These are phyloP conservation scores for Elaeis oleifera DNA, from an alignment of 202 grass and related monocot genomes.

Conservation along the genomic window DNA sequence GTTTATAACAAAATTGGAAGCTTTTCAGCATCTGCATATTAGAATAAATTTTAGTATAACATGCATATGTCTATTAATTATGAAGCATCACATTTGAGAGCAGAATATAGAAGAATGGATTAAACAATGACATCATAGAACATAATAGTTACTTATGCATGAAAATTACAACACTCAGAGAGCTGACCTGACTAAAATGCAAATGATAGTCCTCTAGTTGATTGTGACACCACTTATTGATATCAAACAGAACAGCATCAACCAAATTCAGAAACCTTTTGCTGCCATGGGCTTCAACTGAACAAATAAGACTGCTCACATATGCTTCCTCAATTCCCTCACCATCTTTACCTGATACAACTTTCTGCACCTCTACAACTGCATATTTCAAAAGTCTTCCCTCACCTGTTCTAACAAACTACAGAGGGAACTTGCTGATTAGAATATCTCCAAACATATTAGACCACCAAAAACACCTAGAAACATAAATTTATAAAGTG, in stretches of 20 bases:
- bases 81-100: too few species aligned
- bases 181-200: slow-evolving; percentile 66
- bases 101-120: too few species aligned
- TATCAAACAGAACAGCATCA: slow-evolving; percentile 51
- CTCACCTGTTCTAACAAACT: slow-evolving; percentile 73
- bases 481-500: too few species aligned
- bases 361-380: slow-evolving; percentile 48
- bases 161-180: not conserved
- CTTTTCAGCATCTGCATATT: too few species aligned
- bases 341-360: slow-evolving; percentile 29
- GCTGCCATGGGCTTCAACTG: slow-evolving; percentile 32
- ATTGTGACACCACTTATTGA: slow-evolving; percentile 47
- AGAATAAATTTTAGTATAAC: too few species aligned
- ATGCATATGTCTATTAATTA: too few species aligned
- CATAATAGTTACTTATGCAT: not conserved
- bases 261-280: slow-evolving; percentile 49
- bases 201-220: slow-evolving; percentile 80
- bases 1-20: not conserved
- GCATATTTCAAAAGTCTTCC: slow-evolving; percentile 56
- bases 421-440: slow-evolving; percentile 14
- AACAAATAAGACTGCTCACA: slow-evolving; percentile 64
- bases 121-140: not conserved
- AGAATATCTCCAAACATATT: not conserved
- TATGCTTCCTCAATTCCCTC: slow-evolving; percentile 48
- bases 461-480: too few species aligned